Evolutionary conservation across 352 stramenopile species (phyloP), one percentile per base, ranked within the genome.

Genomic region (Globisporangium spinosum): DNA sequence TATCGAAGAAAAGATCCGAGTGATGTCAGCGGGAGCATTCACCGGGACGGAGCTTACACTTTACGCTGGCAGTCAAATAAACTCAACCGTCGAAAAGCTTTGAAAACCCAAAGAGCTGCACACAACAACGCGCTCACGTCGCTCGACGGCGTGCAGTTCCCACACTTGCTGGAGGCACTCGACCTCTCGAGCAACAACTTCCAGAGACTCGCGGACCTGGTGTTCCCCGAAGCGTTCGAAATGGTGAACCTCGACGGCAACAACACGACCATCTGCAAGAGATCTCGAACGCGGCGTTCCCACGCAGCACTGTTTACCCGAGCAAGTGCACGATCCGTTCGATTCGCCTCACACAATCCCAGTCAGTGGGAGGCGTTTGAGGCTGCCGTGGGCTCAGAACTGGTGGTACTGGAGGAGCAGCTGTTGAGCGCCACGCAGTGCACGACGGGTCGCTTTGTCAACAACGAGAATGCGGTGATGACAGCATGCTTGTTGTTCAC

Each of bases 201-300:
- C 25, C 25, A 58, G 25, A 27, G 25, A 15, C 53, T 58, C 23
- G 53, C 15, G 7, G 53, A 58, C 25, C 8, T 58, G 13, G 25
- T 29, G 53, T 58, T 58, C 53, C 23, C 53, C 1, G 3, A 23
- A 15, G 25, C 25, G 17, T 27, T 58, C 23, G 15, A 58, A 8
- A 20, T 35, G 13, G 12, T 58, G 7, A 38, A n/a, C 15, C 15
- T 58, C 3, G 25, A 23, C 53, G 5, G 17, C 25, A 58, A 40
- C 15, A 32, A 32, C 27, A 32, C 3, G 25, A 27, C 13, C 35
- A 45, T 3, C 53, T 58, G 2, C 20, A 2, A 13, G 53, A 58
- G 53, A 58, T 40, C 53, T 40, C 25, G 12, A 25, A 58, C 53
- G 53, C 40, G 25, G 38, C 53, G 25, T 58, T 58, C 25, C 25